phyloP scores from a whole-genome alignment of 1,139 yeast species.

The Pichia inconspicua region DNA sequence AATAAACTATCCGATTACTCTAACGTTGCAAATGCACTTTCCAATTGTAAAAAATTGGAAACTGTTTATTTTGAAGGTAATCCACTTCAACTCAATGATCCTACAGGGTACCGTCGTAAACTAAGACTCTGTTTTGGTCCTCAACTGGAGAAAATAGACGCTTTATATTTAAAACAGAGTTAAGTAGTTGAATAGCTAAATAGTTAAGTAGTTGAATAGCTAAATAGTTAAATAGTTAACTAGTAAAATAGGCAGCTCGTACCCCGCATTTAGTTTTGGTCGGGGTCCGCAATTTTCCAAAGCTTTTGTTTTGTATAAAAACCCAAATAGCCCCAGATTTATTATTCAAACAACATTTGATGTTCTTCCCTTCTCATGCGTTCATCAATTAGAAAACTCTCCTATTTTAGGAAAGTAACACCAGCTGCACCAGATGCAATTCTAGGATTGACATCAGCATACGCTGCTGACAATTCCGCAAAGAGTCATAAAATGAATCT shows the following conservation, averaged over 20 bases:
- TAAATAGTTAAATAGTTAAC: too few relatives aligned
- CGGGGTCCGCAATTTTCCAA: too few relatives aligned
- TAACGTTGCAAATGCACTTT: slow-evolving; percentile 60
- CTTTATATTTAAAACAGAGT: slow-evolving; percentile 44
- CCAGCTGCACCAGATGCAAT: slow-evolving; percentile 68
- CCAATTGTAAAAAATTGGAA: slow-evolving; percentile 56
- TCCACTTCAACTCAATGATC: slow-evolving; percentile 68
- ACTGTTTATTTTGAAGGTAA: slow-evolving; percentile 96
- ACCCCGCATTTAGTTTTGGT: not conserved
- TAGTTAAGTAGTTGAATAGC: too few relatives aligned
- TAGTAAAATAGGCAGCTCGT: too few relatives aligned
- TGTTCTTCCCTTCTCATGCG: not conserved
- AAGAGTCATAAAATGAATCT: slow-evolving; percentile 60
- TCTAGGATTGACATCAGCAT: slow-evolving; percentile 58
- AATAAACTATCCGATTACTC: slow-evolving; percentile 63
- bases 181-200: too few relatives aligned
- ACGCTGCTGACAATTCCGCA: slow-evolving; percentile 43
- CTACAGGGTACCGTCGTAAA: slow-evolving; percentile 80
- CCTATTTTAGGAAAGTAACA: slow-evolving; percentile 5
- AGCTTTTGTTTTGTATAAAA: too few relatives aligned
- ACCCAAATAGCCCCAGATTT: not conserved
- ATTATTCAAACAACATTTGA: too few relatives aligned
- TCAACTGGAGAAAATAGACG: slow-evolving; percentile 81
- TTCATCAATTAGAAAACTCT: not conserved
- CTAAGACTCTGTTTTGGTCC: slow-evolving; percentile 65